Evolutionary conservation across 2,329 filamentous ascomycete species (phyloP), one percentile per base, ranked within the genome.

Genomic region (Biscogniauxia sp.): DNA sequence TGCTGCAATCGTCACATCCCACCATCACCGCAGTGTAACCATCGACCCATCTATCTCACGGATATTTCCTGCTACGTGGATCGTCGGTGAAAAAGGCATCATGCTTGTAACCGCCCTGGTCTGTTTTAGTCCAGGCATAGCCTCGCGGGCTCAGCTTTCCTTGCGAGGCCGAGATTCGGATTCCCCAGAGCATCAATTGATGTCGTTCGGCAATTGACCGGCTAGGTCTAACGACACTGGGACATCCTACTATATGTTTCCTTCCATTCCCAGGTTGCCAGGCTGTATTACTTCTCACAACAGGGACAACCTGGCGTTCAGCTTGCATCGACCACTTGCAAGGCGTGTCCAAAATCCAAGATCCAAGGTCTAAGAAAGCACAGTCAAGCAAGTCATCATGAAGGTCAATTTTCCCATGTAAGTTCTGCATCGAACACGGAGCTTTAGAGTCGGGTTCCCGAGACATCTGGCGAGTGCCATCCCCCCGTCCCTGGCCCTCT

Each of bases 401-500:
- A 50, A 20, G n/a, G 20, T n/a, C 20, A 25, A 13, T 25, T 54
- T 58, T 55, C 32, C 59, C 61, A 66, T 66, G 59, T 62, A 57
- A 56, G 50, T 53, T 49, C 54, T 64, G 52, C 53, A 52, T 66
- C 57, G 52, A 63, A 59, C 55, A 62, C 54, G 59, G 61, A 51
- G 59, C 61, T 59, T 59, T 51, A 64, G 60, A 55, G 45, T 57
- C 57, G 51, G 41, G 54, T 54, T 60, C 60, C 64, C 61, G 58
- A 63, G 64, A 66, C 62, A 60, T 60, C 50, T 55, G 64, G 45
- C 54, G 53, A 58, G 55, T 61, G 58, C 56, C 15, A 62, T 53
- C 9, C 28, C 49, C 54, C 50, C 41, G 45, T 60, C 56, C 57
- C 60, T 59, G 58, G 53, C 54, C 57, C 53, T 59, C 54, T 58